These are phyloP conservation scores for Citrus maxima DNA, from an alignment of 345 rosid species.

Conservation along the genomic window DNA sequence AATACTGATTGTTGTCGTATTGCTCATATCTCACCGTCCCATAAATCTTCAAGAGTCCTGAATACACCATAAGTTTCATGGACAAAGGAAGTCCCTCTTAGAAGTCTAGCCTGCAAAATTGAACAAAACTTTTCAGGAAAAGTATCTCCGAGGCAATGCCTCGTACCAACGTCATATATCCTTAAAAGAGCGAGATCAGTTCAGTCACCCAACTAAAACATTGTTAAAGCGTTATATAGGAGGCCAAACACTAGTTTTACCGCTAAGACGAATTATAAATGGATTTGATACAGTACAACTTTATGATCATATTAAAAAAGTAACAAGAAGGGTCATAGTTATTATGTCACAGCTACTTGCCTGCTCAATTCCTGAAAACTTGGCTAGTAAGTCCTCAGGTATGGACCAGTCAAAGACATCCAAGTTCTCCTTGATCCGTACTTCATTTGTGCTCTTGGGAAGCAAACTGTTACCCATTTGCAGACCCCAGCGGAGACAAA, in stretches of 20 bases:
- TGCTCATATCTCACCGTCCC: neutral
- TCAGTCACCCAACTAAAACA: conserved; percentile 13
- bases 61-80: no score
- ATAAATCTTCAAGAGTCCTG: neutral
- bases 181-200: neutral
- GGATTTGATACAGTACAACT: neutral
- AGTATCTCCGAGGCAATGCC: neutral
- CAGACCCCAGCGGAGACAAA: conserved; percentile 67
- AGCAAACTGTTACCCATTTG: conserved; percentile 59
- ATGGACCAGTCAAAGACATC: conserved; percentile 47
- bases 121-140: conserved; percentile 30
- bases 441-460: conserved; percentile 52
- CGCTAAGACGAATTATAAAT: no score
- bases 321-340: neutral
- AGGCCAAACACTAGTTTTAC: neutral
- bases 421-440: conserved; percentile 40
- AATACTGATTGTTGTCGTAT: no score
- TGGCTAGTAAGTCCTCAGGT: conserved; percentile 35
- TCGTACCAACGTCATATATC: neutral
- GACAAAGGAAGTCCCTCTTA: no score
- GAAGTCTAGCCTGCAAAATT: conserved; percentile 42
- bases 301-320: neutral
- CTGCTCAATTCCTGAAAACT: conserved; percentile 52
- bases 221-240: no score
- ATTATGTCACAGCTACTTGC: conserved; percentile 25